Evolutionary conservation across 2,329 filamentous ascomycete species (phyloP), one percentile per base, ranked within the genome.

Genomic region (Talaromyces islandicus): DNA sequence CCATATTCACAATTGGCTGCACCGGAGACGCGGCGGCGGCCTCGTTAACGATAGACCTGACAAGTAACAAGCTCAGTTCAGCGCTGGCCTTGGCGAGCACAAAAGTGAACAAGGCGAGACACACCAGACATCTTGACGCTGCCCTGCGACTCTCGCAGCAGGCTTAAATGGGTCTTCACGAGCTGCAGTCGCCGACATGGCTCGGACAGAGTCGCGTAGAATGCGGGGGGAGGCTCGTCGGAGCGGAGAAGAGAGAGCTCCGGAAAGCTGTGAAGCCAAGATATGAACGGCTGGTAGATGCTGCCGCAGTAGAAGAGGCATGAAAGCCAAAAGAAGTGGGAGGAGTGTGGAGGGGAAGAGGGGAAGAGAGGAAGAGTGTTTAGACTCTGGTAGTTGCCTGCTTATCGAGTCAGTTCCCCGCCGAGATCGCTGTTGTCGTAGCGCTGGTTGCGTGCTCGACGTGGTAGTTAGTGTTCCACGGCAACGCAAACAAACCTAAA

Each of bases 1-100:
- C 86, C 85, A 88, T 87, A 73, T 88, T 88, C 63, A 87, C 83
- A 62, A 88, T 86, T 56, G 85, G 85, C 72, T 87, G 82, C 48
- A 87, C 80, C 1, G 84, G 83, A 21, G 84, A 86, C 52, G 83
- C 82, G 12, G 84, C 83, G 4, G 85, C 85, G 3, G 85, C 86
- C 72, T 88, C 86, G 65, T 88, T 88, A 71, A 88, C 83, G 65
- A 88, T 88, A 19, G 84, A 83, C 83, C 83, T 85, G 7, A 9
- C 54, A 7, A 7, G 19, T 85, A 14, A 17, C 7, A 58, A 7
- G 17, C 12, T 38, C 32, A 27, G 24, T 25, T 62, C 54, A 60
- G 57, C 54, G 19, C 25, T 38, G 11, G 29, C 11, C n/a, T 24
- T 17, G 4, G 19, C 12, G 6, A 21, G 6, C 3, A 32, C 21